These are phyloP conservation scores for Parathielavia hyrcaniae DNA, from an alignment of 495 filamentous ascomycete genomes.

Conservation along the genomic window DNA sequence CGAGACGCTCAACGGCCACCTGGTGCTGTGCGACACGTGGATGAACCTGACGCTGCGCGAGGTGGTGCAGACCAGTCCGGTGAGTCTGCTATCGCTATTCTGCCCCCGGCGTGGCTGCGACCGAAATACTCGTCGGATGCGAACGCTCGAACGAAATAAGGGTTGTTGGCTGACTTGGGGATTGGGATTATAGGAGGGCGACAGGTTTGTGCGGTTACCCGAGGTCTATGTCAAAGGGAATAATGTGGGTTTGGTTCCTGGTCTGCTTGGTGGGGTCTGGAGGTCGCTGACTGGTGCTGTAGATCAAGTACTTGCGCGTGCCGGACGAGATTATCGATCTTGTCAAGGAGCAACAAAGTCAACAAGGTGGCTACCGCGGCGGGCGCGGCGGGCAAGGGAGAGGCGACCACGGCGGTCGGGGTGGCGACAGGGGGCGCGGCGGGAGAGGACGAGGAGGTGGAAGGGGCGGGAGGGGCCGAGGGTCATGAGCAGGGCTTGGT, in stretches of 20 bases:
- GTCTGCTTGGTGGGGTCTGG: neutral
- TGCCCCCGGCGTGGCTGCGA: neutral
- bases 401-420: constrained; percentile 52
- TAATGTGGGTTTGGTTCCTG: constrained; percentile 61
- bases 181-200: constrained; percentile 57
- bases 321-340: constrained; percentile 92
- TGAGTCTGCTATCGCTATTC: constrained; percentile 26
- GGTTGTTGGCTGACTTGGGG: constrained; percentile 14
- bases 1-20: constrained; percentile 92
- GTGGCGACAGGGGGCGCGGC: constrained; percentile 34
- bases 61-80: constrained; percentile 91
- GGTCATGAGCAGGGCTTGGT: neutral
- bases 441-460: constrained; percentile 48
- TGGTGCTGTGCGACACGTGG: constrained; percentile 96
- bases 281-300: constrained; percentile 4
- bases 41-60: constrained; percentile 98
- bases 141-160: neutral
- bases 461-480: constrained; percentile 17
- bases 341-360: constrained; percentile 80
- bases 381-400: constrained; percentile 62
- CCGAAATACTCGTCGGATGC: neutral
- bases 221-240: constrained; percentile 96
- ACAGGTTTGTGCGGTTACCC: constrained; percentile 82
- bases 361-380: constrained; percentile 53
- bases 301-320: constrained; percentile 98